These are phyloP conservation scores for Hansenula anomala DNA, from an alignment of 1,139 yeast genomes.

Conservation along the genomic window DNA sequence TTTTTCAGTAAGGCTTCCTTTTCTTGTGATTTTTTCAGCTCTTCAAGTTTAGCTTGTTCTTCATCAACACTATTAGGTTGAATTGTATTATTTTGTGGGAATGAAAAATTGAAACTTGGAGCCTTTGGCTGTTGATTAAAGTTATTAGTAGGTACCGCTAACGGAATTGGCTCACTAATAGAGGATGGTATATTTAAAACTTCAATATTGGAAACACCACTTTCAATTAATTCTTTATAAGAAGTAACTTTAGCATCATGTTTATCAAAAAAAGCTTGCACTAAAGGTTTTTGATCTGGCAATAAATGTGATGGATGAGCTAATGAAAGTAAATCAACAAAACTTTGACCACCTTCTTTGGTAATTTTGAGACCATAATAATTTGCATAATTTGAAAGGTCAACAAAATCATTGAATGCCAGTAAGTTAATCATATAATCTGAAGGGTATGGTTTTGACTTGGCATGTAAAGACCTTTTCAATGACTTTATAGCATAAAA, in stretches of 20 bases:
- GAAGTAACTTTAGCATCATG: conserved; percentile 41
- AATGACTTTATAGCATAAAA: conserved; percentile 70
- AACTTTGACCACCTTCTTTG: conserved; percentile 33
- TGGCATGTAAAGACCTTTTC: conserved; percentile 64
- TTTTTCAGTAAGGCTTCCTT: background rate
- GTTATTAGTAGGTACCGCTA: too few species aligned
- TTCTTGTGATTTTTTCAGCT: conserved; percentile 8
- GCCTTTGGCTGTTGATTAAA: conserved; percentile 6
- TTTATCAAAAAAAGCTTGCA: conserved; percentile 53
- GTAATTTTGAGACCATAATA: conserved; percentile 58
- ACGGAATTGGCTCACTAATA: background rate
- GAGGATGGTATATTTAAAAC: conserved; percentile 4
- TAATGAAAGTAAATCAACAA: conserved; percentile 57
- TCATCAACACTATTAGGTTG: background rate
- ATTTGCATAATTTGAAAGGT: conserved; percentile 50
- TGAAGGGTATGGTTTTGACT: conserved; percentile 60
- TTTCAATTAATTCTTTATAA: conserved; percentile 28
- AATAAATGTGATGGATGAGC: conserved; percentile 38
- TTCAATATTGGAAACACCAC: conserved; percentile 28
- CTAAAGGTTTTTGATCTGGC: conserved; percentile 38
- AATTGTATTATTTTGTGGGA: background rate
- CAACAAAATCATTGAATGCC: conserved; percentile 60
- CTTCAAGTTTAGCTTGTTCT: background rate
- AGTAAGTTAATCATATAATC: conserved; percentile 43
- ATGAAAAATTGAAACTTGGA: background rate